Evolutionary conservation across 2,329 filamentous ascomycete species (phyloP), one percentile per base, ranked within the genome.

Genomic region (Diplodia intermedia): DNA sequence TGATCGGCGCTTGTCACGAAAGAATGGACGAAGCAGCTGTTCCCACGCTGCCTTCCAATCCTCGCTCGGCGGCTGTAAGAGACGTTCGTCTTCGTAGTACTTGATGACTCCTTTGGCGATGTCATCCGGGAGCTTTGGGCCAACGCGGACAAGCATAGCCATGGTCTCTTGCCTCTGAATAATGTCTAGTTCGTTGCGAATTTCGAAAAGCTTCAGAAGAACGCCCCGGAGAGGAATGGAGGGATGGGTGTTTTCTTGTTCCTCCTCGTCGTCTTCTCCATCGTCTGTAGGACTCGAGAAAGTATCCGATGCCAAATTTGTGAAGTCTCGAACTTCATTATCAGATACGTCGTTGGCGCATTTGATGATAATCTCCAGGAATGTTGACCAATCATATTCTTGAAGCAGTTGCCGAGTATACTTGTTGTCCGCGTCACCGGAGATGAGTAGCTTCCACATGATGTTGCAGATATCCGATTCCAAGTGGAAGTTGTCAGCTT

Each of bases 41-140:
- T 81, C 80, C 66, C 90, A 82, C 65, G 91, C 90, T 2, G 84
- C 79, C 70, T 90, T 84, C 91, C 90, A 93, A 43, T 86, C 82
- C 56, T 84, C 78, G 72, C 92, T 89, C 0, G 90, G 91, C 2
- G 91, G 91, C 54, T 89, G 90, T 72, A 91, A 91, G 72, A 88
- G 89, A 55, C 89, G 84, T 71, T 90, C 90, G 65, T 91, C 87
- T 67, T 86, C 85, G 71, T 90, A 91, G 74, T 91, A 88, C 54
- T 88, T 85, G 53, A 93, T 84, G 29, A 92, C 85, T 12, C 90
- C 81, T 56, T 85, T 85, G 1, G 86, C 89, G 9, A 88, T 86
- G 4, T 86, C 85, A 73, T 93, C 88, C 6, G 88, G 88, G 9
- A 93, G 82, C 43, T 87, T 83, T 18, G 82, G 79, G 66, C 89